phyloP scores from a whole-genome alignment of 805 yeast species.

The Pichia pseudocactophila region DNA sequence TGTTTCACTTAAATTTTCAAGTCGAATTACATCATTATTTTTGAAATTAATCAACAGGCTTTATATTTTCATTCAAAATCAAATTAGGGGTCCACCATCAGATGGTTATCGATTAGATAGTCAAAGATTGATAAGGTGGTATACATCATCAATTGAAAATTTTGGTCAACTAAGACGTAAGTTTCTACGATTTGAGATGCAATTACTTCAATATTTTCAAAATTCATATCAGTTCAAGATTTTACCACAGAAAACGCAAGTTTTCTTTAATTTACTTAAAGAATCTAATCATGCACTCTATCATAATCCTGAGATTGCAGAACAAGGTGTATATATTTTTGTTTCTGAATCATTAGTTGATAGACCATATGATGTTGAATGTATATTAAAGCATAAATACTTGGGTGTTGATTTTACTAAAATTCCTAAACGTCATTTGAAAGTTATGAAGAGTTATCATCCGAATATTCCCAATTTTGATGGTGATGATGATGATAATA shows the following conservation, averaged over 20 bases:
- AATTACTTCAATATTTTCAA: constrained; percentile 59
- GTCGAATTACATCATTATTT: constrained; percentile 33
- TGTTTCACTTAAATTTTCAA: constrained; percentile 68
- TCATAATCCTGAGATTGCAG: constrained; percentile 56
- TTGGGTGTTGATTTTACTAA: constrained; percentile 42
- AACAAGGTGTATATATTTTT: constrained; percentile 69
- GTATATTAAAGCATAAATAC: constrained; percentile 37
- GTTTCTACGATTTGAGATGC: constrained; percentile 65
- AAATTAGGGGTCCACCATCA: constrained; percentile 53
- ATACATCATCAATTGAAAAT: constrained; percentile 56
- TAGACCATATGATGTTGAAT: constrained; percentile 35
- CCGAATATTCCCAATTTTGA: constrained; percentile 4
- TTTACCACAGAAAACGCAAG: constrained; percentile 39
- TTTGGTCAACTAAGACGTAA: constrained; percentile 74
- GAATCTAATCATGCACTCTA: constrained; percentile 68
- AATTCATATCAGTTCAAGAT: constrained; percentile 60
- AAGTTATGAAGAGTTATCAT: constrained; percentile 23
- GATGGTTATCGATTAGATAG: constrained; percentile 26
- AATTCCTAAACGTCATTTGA: constrained; percentile 27
- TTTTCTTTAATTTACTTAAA: constrained; percentile 47
- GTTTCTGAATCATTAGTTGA: constrained; percentile 53
- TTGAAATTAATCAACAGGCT: constrained; percentile 61
- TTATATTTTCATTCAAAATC: constrained; percentile 61
- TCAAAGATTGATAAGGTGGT: constrained; percentile 53
- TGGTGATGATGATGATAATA: too few relatives aligned